phyloP scores from a whole-genome alignment of 2,329 filamentous ascomycete genomes.

The Monilinia aucupariae region DNA sequence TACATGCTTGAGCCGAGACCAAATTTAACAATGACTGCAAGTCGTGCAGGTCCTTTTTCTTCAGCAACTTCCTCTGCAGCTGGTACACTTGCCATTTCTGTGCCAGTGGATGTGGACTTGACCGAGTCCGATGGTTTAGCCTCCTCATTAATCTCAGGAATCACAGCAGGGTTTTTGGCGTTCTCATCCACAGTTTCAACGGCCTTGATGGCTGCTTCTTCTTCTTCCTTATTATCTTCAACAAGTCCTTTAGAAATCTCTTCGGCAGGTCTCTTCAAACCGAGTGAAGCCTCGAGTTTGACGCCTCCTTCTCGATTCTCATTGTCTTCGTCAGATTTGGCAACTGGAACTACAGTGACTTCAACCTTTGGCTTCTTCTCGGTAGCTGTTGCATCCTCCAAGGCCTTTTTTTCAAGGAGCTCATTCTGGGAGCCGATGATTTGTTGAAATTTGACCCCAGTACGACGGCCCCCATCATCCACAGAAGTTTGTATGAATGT shows the following conservation, averaged over 20 bases:
- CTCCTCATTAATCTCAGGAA: not conserved
- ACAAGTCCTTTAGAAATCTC: slow-evolving; percentile 19
- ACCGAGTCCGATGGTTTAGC: not conserved
- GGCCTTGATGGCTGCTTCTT: slow-evolving; percentile 6
- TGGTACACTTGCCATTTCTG: not conserved
- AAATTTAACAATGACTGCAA: slow-evolving; percentile 67
- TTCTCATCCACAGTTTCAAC: not conserved
- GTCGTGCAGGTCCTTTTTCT: slow-evolving; percentile 39
- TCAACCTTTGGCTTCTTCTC: not conserved
- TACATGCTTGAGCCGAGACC: slow-evolving; percentile 76
- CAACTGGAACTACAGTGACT: not conserved
- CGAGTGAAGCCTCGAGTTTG: slow-evolving; percentile 6
- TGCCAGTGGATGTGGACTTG: not conserved
- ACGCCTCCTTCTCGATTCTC: slow-evolving; percentile 13
- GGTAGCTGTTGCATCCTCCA: not conserved
- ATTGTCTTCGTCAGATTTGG: slow-evolving; percentile 14
- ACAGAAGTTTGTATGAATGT: slow-evolving; percentile 31
- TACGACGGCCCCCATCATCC: slow-evolving; percentile 33
- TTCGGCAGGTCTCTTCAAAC: slow-evolving; percentile 15
- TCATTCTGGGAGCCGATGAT: slow-evolving; percentile 13
- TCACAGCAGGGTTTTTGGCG: not conserved
- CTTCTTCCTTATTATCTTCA: not conserved
- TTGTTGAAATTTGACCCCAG: slow-evolving; percentile 22
- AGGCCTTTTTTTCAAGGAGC: not conserved
- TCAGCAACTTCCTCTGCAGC: not conserved